Percentiles rank a stretch among this genome's conserved stretches.
These are phyloP conservation scores for Colletotrichum paranaense DNA, from an alignment of 2,329 filamentous ascomycete genomes.

Conservation along the genomic window DNA sequence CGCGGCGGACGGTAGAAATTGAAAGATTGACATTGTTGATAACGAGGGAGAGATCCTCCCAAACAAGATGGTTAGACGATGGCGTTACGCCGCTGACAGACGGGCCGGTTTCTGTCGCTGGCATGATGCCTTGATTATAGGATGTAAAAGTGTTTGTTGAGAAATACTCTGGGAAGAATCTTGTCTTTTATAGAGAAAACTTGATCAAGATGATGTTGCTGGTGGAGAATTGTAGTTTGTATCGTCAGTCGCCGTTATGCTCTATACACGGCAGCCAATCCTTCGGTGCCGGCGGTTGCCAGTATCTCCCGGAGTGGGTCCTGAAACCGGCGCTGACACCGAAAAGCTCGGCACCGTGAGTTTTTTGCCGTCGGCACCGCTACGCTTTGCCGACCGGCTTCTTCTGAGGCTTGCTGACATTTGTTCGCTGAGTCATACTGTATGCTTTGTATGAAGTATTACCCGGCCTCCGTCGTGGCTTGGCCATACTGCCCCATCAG, in stretches of 20 bases:
- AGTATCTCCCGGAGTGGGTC: background rate
- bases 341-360: background rate
- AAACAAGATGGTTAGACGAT: background rate
- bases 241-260: background rate
- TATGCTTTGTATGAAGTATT: no score
- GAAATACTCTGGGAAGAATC: no score
- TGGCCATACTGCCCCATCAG: no score
- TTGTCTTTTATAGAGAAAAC: no score
- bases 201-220: no score
- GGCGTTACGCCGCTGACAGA: background rate
- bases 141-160: background rate
- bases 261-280: background rate
- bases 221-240: background rate
- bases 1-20: constrained; percentile 23
- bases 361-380: constrained; percentile 1
- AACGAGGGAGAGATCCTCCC: background rate
- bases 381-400: background rate
- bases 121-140: background rate
- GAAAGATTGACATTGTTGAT: constrained; percentile 38
- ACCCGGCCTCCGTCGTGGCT: no score
- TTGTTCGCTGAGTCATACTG: no score
- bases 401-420: no score
- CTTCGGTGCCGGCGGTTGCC: constrained; percentile 1
- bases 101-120: background rate
- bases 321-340: background rate